Evolutionary conservation across 495 filamentous ascomycete genomes (phyloP).

Genomic region (Trichoderma parareesei): DNA sequence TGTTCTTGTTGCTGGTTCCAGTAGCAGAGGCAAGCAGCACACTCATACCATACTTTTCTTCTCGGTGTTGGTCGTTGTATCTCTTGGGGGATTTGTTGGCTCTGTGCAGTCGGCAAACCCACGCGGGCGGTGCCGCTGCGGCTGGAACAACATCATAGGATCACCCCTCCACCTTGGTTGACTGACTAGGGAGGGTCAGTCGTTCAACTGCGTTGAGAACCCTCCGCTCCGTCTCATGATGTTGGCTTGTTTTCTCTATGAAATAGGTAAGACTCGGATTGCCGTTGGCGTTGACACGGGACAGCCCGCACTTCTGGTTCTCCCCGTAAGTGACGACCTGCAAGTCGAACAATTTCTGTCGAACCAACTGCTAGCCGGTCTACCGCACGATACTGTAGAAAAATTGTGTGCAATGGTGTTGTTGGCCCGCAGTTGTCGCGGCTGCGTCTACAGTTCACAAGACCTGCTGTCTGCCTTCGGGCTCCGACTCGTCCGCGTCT

Average conservation of each 20-base stretch:
- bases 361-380: background rate
- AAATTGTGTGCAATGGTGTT: background rate
- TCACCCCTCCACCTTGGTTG: background rate
- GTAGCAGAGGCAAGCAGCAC: background rate
- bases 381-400: background rate
- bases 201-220: background rate
- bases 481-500: background rate
- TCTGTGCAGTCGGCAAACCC: background rate
- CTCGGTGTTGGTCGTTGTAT: background rate
- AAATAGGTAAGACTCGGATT: background rate
- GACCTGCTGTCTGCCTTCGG: background rate
- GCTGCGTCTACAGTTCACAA: background rate
- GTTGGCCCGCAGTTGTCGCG: background rate
- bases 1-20: background rate
- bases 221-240: background rate
- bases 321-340: background rate
- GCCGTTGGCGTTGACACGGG: background rate
- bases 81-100: background rate
- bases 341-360: background rate
- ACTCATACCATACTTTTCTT: background rate
- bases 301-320: background rate
- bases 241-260: background rate
- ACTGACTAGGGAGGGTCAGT: background rate
- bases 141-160: background rate
- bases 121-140: background rate